Base-by-base conservation (phyloP, 1,139 yeast species). In the Saccharomyces uvarum region DNA sequence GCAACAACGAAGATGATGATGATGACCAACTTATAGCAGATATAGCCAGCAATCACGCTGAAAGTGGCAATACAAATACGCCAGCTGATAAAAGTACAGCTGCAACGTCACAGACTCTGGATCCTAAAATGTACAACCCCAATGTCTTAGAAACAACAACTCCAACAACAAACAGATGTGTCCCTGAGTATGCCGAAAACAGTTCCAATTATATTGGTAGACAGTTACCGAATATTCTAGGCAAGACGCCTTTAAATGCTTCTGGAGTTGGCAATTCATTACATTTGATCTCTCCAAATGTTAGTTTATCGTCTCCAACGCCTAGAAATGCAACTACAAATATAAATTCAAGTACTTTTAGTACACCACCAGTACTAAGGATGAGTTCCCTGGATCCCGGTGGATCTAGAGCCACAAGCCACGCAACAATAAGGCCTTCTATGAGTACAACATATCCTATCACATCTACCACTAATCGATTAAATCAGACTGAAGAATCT, bases 221-320 rank as follows among this genome's bases (percentile, higher is more conserved):
- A 38, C 48, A 49, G 48, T 26, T 56, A 56, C 26, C 56, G 51
- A 59, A 60, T 46, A 47, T 63, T 7, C 51, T 63, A 9, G 67
- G 63, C 2, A 61, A 56, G 32, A 53, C 64, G 0, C 63, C 65
- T 2, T 48, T 60, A 9, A 62, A 57, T 42, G 33, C 14, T 13
- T 32, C 21, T 14, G 48, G 21, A 4, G 48, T 13, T 21, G 29
- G 6, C 14, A 41, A 48, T 48, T 33, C 33, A 14, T 16, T 29
- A 6, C 50, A 33, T 19, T 29, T 48, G 9, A 33, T 24, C 14
- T 19, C 33, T 38, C 48, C 51, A 16, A 27, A 27, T 13, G 16
- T 9, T n/a, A 28, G 32, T 8, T 16, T 16, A 16, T 26, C 44
- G 14, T 27, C 51, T 21, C 51, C 47, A 8, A 29, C 32, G 13